Conservation (phyloP, 164 flowering plant species). For the Sedum album region DNA sequence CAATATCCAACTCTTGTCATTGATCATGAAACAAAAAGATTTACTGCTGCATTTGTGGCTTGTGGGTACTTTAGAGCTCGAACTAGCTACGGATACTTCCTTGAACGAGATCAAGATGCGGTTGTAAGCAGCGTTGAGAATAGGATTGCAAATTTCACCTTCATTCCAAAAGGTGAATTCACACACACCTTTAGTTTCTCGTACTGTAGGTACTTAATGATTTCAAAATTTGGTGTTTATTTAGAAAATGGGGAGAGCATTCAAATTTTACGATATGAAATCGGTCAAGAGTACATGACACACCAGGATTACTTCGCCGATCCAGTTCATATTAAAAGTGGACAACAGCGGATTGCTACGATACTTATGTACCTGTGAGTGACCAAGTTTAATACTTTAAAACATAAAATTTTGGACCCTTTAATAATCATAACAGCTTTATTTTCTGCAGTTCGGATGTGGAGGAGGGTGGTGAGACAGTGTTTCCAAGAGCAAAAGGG, state of each 20-base stretch:
- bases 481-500: neutral
- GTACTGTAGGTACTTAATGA: no score
- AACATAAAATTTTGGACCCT: neutral
- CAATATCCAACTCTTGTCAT: neutral
- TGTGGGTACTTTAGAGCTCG: neutral
- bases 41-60: neutral
- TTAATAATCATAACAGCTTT: neutral
- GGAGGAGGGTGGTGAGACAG: neutral
- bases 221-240: constrained; percentile 13
- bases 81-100: neutral
- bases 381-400: no score
- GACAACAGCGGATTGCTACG: constrained; percentile 91
- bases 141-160: neutral
- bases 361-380: constrained; percentile 80
- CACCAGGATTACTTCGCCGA: constrained; percentile 71
- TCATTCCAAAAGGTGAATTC: neutral
- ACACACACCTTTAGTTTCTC: no score
- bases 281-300: constrained; percentile 83
- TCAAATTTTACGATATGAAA: constrained; percentile 88
- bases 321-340: constrained; percentile 64
- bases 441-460: neutral
- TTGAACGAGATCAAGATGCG: neutral
- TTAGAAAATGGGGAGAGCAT: constrained; percentile 98
- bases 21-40: neutral
- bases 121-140: neutral